Base-by-base conservation (phyloP, 2,329 filamentous ascomycete species). In the Orbilia blumenaviensis region DNA sequence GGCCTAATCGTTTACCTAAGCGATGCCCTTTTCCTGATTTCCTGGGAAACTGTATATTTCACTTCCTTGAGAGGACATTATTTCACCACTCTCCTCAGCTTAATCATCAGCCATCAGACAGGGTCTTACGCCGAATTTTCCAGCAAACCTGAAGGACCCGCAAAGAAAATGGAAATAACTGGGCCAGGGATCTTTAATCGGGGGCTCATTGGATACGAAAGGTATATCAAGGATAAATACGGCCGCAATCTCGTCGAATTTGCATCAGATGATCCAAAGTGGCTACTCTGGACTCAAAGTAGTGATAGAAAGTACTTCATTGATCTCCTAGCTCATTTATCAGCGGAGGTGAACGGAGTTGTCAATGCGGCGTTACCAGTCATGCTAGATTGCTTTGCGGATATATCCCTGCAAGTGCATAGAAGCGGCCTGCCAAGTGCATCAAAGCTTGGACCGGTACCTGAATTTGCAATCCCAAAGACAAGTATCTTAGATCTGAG, bases 381-480 rank as follows among this genome's bases (percentile, higher is more conserved):
- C 4, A 61, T 68, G 18, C 23, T 68, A 29, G 66, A 68, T 46
- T 48, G 48, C 16, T 48, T 68, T 14, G 66, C n/a, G 1, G 66
- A 61, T 10, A 52, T 61, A 29, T 16, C 64, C 0, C 16, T 68
- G 0, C 23, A 68, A 25, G 27, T 44, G 8, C 27, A 48, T n/a
- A 10, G 18, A 12, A 36, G 56, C 14, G 52, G 32, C 6, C 3
- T 38, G 32, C 29, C 29, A 18, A 10, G 2, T 23, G 14, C n/a
- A 2, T 48, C 61, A 38, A 64, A 14, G 5, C 44, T 64, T 18
- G 34, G 42, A 2, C 32, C 29, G 2, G 61, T 16, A 7, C 23
- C 41, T 18, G 10, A 38, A 7, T 48, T 38, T 2, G 44, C 16
- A 3, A n/a, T 25, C 10, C 27, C 41, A 8, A 21, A 12, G 10